These are phyloP conservation scores for Globisporangium okanoganense DNA, from an alignment of 352 stramenopile species.

Conservation along the genomic window DNA sequence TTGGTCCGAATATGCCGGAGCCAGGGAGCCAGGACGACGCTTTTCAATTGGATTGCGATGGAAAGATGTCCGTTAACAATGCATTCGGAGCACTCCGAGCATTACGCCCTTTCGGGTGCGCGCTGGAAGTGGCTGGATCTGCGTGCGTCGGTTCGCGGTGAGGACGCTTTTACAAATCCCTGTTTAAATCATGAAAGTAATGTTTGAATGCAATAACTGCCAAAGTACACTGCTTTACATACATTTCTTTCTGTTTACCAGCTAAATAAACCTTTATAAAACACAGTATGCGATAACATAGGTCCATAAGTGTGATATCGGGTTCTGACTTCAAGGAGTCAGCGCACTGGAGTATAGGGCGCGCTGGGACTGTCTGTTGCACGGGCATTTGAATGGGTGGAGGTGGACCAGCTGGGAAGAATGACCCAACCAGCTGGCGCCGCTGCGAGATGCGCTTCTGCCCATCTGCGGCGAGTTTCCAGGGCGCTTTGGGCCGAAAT, in stretches of 20 bases:
- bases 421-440: conserved; percentile 19
- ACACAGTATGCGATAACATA: not conserved
- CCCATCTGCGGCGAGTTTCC: conserved; percentile 17
- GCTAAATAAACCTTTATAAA: not conserved
- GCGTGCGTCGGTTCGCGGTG: not conserved
- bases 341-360: conserved; percentile 5
- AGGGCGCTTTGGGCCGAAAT: not conserved
- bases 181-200: too few relatives aligned
- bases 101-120: not conserved
- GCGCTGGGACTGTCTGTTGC: not conserved
- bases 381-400: conserved; percentile 10
- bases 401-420: conserved; percentile 20
- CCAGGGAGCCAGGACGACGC: not conserved
- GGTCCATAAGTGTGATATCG: not conserved
- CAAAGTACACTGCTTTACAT: too few relatives aligned
- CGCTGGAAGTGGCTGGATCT: not conserved
- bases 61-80: not conserved
- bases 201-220: not conserved
- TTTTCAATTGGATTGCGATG: not conserved
- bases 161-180: too few relatives aligned
- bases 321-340: conserved; percentile 17
- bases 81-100: not conserved
- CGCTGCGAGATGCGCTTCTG: conserved; percentile 2
- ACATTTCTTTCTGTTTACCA: not conserved
- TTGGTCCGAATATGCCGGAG: not conserved